Conservation (phyloP, 179 eudicot genomes). For the Camellia oleifera region DNA sequence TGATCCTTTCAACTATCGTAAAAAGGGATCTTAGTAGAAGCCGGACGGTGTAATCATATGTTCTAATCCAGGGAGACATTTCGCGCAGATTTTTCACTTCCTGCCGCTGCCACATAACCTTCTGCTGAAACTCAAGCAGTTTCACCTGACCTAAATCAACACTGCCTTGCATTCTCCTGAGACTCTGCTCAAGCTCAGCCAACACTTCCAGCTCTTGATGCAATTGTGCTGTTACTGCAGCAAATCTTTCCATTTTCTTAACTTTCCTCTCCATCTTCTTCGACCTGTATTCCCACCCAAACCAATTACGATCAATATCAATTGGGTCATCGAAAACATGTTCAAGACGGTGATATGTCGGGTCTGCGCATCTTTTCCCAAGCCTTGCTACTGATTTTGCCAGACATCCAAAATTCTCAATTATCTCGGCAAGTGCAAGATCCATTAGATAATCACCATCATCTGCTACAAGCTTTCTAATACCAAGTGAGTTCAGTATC, state of each 20-base stretch:
- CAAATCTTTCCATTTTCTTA: constrained; percentile 53
- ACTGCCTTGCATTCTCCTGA: constrained; percentile 33
- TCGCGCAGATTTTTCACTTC: constrained; percentile 44
- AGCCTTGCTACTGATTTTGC: constrained; percentile 39
- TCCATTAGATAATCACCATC: constrained; percentile 47
- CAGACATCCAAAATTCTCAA: constrained; percentile 30
- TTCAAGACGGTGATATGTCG: constrained; percentile 42
- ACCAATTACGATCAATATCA: constrained; percentile 30
- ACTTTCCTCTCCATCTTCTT: constrained; percentile 54
- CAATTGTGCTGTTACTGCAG: constrained; percentile 36
- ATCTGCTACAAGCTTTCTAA: constrained; percentile 42
- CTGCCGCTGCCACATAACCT: constrained; percentile 48
- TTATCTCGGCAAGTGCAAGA: constrained; percentile 42
- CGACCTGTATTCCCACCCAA: constrained; percentile 43
- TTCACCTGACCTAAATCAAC: constrained; percentile 24
- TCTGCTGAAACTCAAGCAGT: constrained; percentile 44
- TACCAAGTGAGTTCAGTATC: constrained; percentile 34
- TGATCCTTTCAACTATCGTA: constrained; percentile 43
- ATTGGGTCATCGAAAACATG: constrained; percentile 32
- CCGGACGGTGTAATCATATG: constrained; percentile 45
- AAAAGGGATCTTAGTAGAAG: constrained; percentile 47
- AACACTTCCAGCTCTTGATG: constrained; percentile 45
- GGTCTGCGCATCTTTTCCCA: constrained; percentile 50
- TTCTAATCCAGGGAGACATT: constrained; percentile 48
- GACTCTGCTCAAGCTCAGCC: constrained; percentile 42